These are phyloP conservation scores for Eimeria acervulina DNA, from an alignment of 169 alveolate species.

Conservation along the genomic window DNA sequence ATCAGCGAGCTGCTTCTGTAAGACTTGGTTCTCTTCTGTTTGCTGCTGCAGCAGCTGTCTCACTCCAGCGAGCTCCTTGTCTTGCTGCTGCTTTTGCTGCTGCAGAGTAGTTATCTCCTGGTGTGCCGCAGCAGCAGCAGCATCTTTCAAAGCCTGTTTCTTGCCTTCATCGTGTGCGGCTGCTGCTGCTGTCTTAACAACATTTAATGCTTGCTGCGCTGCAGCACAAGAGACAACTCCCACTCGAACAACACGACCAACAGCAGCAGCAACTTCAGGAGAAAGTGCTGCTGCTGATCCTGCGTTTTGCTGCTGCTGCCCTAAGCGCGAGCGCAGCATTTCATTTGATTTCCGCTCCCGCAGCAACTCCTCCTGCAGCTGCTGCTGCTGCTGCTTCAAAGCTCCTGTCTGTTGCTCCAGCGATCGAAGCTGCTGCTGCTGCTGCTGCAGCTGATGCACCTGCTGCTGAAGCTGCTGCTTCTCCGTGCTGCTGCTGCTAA, in stretches of 20 bases:
- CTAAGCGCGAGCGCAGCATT: neutral
- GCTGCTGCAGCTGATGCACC: no score
- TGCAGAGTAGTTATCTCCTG: constrained; percentile 50
- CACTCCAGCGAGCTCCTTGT: constrained; percentile 20
- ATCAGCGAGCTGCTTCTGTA: constrained; percentile 29
- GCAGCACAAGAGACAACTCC: constrained; percentile 59
- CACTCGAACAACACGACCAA: constrained; percentile 50
- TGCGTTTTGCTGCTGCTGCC: constrained; percentile 20
- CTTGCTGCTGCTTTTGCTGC: constrained; percentile 77
- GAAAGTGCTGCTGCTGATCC: neutral
- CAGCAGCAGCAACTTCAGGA: constrained; percentile 61
- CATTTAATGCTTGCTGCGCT: constrained; percentile 58
- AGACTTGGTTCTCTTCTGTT: constrained; percentile 19
- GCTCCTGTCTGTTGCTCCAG: neutral
- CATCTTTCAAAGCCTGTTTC: constrained; percentile 41
- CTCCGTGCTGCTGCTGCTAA: no score
- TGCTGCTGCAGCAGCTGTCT: constrained; percentile 47
- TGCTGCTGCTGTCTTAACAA: constrained; percentile 37
- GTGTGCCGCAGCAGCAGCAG: constrained; percentile 69
- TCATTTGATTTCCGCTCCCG: neutral
- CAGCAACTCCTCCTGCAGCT: neutral
- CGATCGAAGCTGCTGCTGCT: neutral
- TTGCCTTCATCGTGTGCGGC: constrained; percentile 21
- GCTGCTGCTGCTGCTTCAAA: neutral
- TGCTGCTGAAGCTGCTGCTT: no score